Percentiles rank a stretch among this genome's conserved stretches.
Conservation (phyloP, 164 flowering plant genomes). For the Annona cherimola region DNA sequence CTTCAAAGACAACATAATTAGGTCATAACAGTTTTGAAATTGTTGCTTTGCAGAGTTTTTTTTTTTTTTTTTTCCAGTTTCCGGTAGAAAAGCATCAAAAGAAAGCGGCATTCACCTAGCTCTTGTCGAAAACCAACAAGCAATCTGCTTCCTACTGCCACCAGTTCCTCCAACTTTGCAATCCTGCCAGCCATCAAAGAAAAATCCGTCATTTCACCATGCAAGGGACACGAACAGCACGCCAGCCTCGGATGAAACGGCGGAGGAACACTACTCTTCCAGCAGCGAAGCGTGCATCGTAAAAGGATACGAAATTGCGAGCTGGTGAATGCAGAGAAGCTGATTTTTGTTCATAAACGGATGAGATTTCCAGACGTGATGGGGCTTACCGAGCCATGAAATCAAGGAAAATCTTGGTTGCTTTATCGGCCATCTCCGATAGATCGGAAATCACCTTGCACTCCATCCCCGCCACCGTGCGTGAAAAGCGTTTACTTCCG, state of each 20-base stretch:
- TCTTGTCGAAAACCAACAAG: conserved; percentile 45
- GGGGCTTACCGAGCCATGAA: conserved; percentile 42
- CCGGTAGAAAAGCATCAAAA: neutral
- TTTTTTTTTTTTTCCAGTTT: too few species aligned
- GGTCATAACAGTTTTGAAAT: too few species aligned
- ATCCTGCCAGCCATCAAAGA: conserved; percentile 30
- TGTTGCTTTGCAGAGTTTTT: too few species aligned
- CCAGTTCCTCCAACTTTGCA: conserved; percentile 52
- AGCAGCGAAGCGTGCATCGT: neutral
- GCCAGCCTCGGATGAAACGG: neutral
- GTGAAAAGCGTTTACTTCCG: too few species aligned
- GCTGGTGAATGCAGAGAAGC: neutral
- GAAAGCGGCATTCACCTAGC: conserved; percentile 35
- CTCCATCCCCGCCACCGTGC: conserved; percentile 14
- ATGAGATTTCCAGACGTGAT: neutral
- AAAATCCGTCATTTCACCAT: neutral
- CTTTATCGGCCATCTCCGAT: conserved; percentile 18
- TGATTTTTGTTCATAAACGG: neutral
- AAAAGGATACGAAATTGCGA: neutral
- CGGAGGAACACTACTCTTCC: neutral
- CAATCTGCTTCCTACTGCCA: conserved; percentile 33
- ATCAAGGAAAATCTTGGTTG: conserved; percentile 25
- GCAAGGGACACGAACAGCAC: neutral
- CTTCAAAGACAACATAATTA: conserved; percentile 2
- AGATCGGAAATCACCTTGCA: neutral